Percentiles rank a stretch among this genome's conserved stretches.
Conservation (phyloP, 1,139 yeast genomes). For the Nadsonia commutata region DNA sequence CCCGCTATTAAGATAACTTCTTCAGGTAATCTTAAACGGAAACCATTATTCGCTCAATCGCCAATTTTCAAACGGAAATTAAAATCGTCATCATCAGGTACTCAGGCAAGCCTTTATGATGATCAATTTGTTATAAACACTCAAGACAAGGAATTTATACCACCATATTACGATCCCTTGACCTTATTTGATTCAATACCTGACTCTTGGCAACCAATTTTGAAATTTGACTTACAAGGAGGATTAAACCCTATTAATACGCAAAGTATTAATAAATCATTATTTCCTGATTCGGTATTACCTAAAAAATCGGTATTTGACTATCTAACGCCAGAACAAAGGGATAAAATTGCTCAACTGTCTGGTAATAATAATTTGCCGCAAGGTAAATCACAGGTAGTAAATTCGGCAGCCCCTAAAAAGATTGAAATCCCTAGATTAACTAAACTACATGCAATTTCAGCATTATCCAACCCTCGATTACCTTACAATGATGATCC, state of each 20-base stretch:
- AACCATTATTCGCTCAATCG: conserved; percentile 1
- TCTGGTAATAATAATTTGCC: neutral
- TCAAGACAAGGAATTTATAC: no score
- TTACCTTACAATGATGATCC: conserved; percentile 13
- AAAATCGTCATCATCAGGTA: no score
- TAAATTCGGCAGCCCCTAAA: conserved; percentile 4
- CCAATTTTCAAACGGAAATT: neutral
- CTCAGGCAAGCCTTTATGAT: no score
- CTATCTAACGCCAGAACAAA: conserved; percentile 11
- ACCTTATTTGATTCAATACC: neutral
- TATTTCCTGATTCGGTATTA: conserved; percentile 10
- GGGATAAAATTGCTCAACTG: conserved; percentile 8
- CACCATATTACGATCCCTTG: neutral
- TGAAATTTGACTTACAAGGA: no score
- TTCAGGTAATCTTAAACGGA: conserved; percentile 5
- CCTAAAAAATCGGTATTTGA: conserved; percentile 14
- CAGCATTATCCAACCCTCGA: conserved; percentile 11
- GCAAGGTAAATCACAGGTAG: conserved; percentile 3
- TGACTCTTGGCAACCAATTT: neutral
- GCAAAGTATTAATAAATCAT: neutral
- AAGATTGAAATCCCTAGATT: neutral
- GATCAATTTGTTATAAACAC: no score
- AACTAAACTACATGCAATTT: no score
- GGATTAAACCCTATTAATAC: neutral
- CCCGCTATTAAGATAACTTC: neutral